These are phyloP conservation scores for Coprinopsis strossmayeri DNA, from an alignment of 768 basidiomycete species.

Conservation along the genomic window DNA sequence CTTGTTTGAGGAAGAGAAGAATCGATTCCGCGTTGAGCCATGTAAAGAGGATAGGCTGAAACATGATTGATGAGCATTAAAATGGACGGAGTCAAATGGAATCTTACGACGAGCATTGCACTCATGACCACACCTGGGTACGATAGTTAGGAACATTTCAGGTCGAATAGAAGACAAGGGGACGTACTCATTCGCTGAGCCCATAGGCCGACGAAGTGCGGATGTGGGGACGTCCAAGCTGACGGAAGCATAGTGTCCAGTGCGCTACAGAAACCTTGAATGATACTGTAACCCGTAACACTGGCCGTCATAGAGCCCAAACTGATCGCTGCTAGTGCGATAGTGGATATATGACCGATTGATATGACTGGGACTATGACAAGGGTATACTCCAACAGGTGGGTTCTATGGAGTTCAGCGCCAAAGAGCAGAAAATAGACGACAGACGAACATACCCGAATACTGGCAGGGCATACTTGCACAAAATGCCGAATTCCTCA, in stretches of 20 bases:
- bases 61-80: constrained; percentile 24
- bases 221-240: constrained; percentile 88
- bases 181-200: constrained; percentile 76
- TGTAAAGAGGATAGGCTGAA: constrained; percentile 49
- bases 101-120: constrained; percentile 53
- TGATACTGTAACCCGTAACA: constrained; percentile 70
- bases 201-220: constrained; percentile 85
- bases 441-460: constrained; percentile 45
- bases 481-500: constrained; percentile 55
- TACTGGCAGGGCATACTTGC: constrained; percentile 63
- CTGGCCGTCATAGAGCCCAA: constrained; percentile 70
- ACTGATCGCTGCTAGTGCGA: constrained; percentile 79
- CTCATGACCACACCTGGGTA: constrained; percentile 67
- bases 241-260: constrained; percentile 92
- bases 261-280: constrained; percentile 77
- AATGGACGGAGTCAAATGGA: constrained; percentile 5
- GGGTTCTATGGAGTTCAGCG: constrained; percentile 41
- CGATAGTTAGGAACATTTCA: background rate
- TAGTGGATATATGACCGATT: constrained; percentile 88
- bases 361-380: constrained; percentile 78
- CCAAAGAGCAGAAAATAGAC: background rate
- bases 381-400: constrained; percentile 81
- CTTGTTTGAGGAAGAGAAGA: constrained; percentile 69
- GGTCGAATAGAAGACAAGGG: background rate
- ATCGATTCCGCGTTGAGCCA: constrained; percentile 85